These are phyloP conservation scores for Meredithiella fracta DNA, from an alignment of 2,329 filamentous ascomycete species.

Conservation along the genomic window DNA sequence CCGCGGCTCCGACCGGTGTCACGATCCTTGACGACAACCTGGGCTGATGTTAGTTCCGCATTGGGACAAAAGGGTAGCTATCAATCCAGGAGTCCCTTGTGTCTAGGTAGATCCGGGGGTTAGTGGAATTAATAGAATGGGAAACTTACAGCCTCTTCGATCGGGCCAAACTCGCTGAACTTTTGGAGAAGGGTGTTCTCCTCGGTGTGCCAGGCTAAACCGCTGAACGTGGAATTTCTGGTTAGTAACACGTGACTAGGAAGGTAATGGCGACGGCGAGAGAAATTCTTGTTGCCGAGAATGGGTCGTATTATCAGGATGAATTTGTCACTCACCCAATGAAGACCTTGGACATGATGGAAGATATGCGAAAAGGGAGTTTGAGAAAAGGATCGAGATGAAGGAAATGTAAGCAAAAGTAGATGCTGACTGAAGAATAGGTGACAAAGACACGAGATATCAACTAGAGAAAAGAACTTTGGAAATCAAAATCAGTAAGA, in stretches of 20 bases:
- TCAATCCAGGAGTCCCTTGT: too few relatives aligned
- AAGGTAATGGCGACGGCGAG: neutral
- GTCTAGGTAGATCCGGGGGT: neutral
- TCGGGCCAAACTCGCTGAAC: slow-evolving; percentile 77
- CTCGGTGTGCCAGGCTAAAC: slow-evolving; percentile 97
- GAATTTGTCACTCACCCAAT: slow-evolving; percentile 54
- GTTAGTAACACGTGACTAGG: neutral
- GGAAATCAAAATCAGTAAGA: neutral
- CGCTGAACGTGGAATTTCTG: slow-evolving; percentile 35
- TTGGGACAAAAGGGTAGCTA: too few relatives aligned
- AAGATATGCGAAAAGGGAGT: neutral
- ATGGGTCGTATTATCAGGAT: neutral
- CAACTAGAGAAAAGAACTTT: neutral
- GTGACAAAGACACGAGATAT: too few relatives aligned
- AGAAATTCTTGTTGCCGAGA: neutral
- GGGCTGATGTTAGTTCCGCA: slow-evolving; percentile 12
- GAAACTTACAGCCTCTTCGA: slow-evolving; percentile 72
- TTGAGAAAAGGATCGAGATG: neutral
- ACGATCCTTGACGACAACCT: slow-evolving; percentile 96
- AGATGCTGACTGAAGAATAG: neutral
- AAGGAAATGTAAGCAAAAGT: neutral
- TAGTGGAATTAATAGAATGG: neutral
- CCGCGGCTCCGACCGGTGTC: slow-evolving; percentile 93
- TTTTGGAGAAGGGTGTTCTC: slow-evolving; percentile 73
- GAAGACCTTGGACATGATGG: slow-evolving; percentile 78